A percentile compares a stretch with the other conserved stretches of the same genome.
Evolutionary conservation across 768 basidiomycete species (phyloP).

Genomic region (Boletus subcaerulescens): DNA sequence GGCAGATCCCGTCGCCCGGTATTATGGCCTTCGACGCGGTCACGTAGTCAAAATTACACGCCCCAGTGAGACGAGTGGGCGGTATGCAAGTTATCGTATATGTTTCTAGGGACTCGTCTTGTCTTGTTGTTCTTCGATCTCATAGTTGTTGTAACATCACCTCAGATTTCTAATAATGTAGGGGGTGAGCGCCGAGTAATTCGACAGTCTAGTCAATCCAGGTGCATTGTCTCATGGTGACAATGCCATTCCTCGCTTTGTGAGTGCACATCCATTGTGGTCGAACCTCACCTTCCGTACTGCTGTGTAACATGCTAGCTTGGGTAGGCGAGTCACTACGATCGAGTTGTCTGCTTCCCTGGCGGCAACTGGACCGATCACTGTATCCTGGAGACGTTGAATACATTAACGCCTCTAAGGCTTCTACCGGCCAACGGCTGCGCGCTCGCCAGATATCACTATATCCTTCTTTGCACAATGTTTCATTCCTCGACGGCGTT

Average conservation of each 20-base stretch:
- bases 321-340: background rate
- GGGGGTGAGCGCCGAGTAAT: slow-evolving; percentile 7
- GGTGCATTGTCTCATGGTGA: background rate
- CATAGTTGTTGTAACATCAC: background rate
- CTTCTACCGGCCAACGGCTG: background rate
- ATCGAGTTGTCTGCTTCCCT: background rate
- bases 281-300: background rate
- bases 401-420: background rate
- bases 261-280: background rate
- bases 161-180: slow-evolving; percentile 16
- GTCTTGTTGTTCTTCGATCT: background rate
- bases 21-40: slow-evolving; percentile 92
- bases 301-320: background rate
- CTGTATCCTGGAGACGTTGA: background rate
- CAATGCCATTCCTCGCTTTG: background rate
- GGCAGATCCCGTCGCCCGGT: slow-evolving; percentile 95
- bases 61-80: slow-evolving; percentile 94
- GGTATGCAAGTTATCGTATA: slow-evolving; percentile 90
- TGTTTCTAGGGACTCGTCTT: slow-evolving; percentile 55
- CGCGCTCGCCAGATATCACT: background rate
- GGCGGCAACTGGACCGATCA: background rate
- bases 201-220: background rate
- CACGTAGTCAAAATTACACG: slow-evolving; percentile 98
- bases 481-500: background rate
- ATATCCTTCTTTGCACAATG: background rate